Conservation (phyloP, 192 early-diverging fungal genomes). For the Gigaspora rosea region DNA sequence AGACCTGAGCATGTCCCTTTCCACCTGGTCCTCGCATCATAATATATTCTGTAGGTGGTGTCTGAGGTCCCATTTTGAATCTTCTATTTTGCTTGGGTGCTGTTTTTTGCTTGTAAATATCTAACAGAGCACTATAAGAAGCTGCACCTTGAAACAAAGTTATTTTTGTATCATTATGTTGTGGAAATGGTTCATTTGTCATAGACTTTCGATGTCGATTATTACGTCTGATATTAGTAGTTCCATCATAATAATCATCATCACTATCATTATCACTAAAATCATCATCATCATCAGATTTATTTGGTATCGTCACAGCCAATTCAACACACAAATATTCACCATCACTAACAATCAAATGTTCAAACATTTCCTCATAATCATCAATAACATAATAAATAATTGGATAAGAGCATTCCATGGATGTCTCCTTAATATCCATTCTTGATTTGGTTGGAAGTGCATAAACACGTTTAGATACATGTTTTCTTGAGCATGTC, state of each 20-base stretch:
- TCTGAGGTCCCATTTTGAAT: slow-evolving; percentile 60
- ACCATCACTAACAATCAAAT: slow-evolving; percentile 79
- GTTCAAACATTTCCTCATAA: slow-evolving; percentile 87
- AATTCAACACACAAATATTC: slow-evolving; percentile 93
- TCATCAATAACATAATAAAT: slow-evolving; percentile 94
- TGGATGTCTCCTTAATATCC: slow-evolving; percentile 85
- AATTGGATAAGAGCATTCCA: slow-evolving; percentile 88
- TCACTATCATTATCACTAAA: slow-evolving; percentile 18
- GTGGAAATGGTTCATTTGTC: slow-evolving; percentile 32
- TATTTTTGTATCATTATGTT: slow-evolving; percentile 56
- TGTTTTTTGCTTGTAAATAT: slow-evolving; percentile 83
- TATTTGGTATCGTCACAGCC: slow-evolving; percentile 71
- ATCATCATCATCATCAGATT: slow-evolving; percentile 28
- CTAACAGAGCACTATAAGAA: slow-evolving; percentile 76
- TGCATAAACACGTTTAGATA: slow-evolving; percentile 81
- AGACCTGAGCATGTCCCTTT: slow-evolving; percentile 85
- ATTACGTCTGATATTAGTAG: slow-evolving; percentile 2
- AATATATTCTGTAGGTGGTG: slow-evolving; percentile 86
- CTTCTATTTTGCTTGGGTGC: slow-evolving; percentile 61
- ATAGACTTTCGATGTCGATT: slow-evolving; percentile 9
- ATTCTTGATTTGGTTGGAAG: slow-evolving; percentile 89
- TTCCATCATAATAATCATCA: slow-evolving; percentile 25
- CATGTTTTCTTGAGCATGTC: slow-evolving; percentile 73
- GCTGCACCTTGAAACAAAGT: slow-evolving; percentile 93
- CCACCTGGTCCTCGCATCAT: slow-evolving; percentile 93